Percentiles rank a stretch among this genome's conserved stretches.
Evolutionary conservation across 169 alveolate species (phyloP).

Genomic region (Cryptosporidium andersoni): DNA sequence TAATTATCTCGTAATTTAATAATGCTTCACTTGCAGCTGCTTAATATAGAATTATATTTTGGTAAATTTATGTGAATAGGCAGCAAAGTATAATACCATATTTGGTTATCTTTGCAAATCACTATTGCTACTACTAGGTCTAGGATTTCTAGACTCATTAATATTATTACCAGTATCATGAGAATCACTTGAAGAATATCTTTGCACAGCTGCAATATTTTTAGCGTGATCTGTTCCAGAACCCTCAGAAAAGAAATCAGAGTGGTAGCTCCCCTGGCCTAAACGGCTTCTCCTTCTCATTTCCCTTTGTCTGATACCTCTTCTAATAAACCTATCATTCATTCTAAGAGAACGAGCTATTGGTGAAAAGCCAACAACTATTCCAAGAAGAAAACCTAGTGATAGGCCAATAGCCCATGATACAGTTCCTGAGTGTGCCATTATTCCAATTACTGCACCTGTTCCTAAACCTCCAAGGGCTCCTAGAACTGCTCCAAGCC

Average conservation of each 20-base stretch:
- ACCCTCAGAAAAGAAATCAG: slow-evolving; percentile 58
- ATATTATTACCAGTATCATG: slow-evolving; percentile 8
- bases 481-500: slow-evolving; percentile 69
- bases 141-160: not conserved
- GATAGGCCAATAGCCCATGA: slow-evolving; percentile 70
- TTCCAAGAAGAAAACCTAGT: slow-evolving; percentile 73
- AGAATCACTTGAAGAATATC: slow-evolving; percentile 31
- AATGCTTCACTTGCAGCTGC: too few relatives aligned
- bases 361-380: slow-evolving; percentile 75
- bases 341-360: slow-evolving; percentile 74
- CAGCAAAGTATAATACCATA: too few relatives aligned
- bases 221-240: slow-evolving; percentile 63
- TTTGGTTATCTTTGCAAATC: too few relatives aligned
- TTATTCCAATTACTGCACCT: slow-evolving; percentile 51
- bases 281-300: slow-evolving; percentile 71
- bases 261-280: slow-evolving; percentile 36
- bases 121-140: not conserved
- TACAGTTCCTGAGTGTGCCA: slow-evolving; percentile 71
- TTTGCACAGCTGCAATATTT: slow-evolving; percentile 7
- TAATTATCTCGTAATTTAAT: too few relatives aligned
- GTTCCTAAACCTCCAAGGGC: slow-evolving; percentile 69
- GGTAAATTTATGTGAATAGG: too few relatives aligned
- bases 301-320: slow-evolving; percentile 74
- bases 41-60: too few relatives aligned
- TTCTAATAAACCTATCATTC: slow-evolving; percentile 76